Evolutionary conservation across 768 basidiomycete genomes (phyloP).

Genomic region (Leucocoprinus sp.): DNA sequence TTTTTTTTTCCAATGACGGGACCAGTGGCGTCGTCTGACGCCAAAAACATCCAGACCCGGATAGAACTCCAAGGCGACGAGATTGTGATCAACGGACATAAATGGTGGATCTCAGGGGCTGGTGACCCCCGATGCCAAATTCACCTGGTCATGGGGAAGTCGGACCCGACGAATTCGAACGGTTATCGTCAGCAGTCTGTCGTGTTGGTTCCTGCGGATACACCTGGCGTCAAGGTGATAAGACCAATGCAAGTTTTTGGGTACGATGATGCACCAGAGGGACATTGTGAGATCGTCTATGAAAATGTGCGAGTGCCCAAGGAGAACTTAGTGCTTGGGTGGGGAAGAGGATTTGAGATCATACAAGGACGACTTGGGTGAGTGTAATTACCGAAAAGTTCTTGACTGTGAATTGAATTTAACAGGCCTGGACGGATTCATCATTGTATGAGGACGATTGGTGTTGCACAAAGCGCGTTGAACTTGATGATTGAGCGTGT

Average conservation of each 20-base stretch:
- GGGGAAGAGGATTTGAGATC: constrained; percentile 96
- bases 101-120: constrained; percentile 99
- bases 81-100: constrained; percentile 92
- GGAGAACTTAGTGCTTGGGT: constrained; percentile 77
- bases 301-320: constrained; percentile 89
- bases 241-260: constrained; percentile 94
- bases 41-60: constrained; percentile 88
- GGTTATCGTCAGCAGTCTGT: constrained; percentile 84
- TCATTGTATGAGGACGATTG: constrained; percentile 97
- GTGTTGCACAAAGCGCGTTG: constrained; percentile 75
- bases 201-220: constrained; percentile 85
- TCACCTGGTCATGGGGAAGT: constrained; percentile 94
- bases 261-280: constrained; percentile 93
- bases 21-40: constrained; percentile 87
- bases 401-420: not conserved
- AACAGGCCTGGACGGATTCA: constrained; percentile 88
- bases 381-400: constrained; percentile 13
- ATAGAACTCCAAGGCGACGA: constrained; percentile 78
- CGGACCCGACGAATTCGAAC: constrained; percentile 75
- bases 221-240: constrained; percentile 81
- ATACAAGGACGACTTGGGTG: constrained; percentile 95
- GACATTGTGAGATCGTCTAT: constrained; percentile 93
- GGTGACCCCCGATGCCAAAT: constrained; percentile 85
- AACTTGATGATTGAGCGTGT: constrained; percentile 86
- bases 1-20: not conserved